Evolutionary conservation across 495 filamentous ascomycete species (phyloP).

Genomic region (Terfezia claveryi): DNA sequence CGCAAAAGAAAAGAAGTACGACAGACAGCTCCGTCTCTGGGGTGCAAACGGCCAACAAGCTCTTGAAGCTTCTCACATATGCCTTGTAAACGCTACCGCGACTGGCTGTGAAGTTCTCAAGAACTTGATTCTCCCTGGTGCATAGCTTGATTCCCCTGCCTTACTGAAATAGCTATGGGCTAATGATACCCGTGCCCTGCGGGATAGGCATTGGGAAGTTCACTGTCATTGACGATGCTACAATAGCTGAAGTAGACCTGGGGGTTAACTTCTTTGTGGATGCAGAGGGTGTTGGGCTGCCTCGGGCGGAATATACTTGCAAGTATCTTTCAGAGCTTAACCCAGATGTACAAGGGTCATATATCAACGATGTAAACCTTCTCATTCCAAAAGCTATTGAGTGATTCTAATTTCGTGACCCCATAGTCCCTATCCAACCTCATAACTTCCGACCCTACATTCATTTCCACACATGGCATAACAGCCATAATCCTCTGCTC

Average conservation of each 20-base stretch:
- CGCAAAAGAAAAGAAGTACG: slow-evolving; percentile 84
- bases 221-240: slow-evolving; percentile 64
- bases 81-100: slow-evolving; percentile 66
- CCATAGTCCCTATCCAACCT: neutral
- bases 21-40: slow-evolving; percentile 89
- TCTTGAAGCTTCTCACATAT: slow-evolving; percentile 69
- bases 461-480: slow-evolving; percentile 3
- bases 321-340: slow-evolving; percentile 71
- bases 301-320: slow-evolving; percentile 57
- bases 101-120: slow-evolving; percentile 86
- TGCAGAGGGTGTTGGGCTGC: slow-evolving; percentile 48
- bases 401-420: too few species aligned
- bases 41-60: slow-evolving; percentile 77
- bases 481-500: slow-evolving; percentile 14
- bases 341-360: slow-evolving; percentile 69
- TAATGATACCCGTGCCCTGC: neutral
- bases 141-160: neutral
- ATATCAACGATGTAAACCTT: slow-evolving; percentile 27
- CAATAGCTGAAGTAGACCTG: slow-evolving; percentile 59
- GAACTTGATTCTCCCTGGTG: slow-evolving; percentile 78
- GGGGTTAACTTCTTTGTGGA: slow-evolving; percentile 96
- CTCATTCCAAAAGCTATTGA: slow-evolving; percentile 1
- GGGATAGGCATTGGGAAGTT: slow-evolving; percentile 65
- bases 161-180: neutral
- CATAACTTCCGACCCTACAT: neutral